Evolutionary conservation across 2,329 filamentous ascomycete genomes (phyloP).

Genomic region (Fusarium sp.): DNA sequence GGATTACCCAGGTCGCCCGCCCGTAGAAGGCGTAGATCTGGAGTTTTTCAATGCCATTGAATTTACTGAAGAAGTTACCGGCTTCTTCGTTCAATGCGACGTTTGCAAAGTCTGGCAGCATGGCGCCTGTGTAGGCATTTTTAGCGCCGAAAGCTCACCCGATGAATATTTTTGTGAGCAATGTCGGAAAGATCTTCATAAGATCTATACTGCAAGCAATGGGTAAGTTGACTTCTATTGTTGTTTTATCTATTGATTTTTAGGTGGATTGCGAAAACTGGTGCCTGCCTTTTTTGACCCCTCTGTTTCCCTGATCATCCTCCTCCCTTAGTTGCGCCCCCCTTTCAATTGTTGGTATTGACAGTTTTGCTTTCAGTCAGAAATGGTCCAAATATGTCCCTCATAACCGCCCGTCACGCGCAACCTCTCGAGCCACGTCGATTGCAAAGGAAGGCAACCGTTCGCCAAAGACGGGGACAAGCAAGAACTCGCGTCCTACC

Average conservation of each 20-base stretch:
- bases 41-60: constrained; percentile 71
- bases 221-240: constrained; percentile 72
- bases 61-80: constrained; percentile 86
- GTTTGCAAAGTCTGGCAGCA: constrained; percentile 99
- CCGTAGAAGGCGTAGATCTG: constrained; percentile 69
- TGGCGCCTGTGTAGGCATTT: constrained; percentile 96
- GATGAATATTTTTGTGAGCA: constrained; percentile 99
- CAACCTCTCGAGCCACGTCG: constrained; percentile 73
- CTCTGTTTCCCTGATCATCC: neutral
- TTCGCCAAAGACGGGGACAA: constrained; percentile 72
- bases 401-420: constrained; percentile 67
- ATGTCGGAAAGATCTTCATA: constrained; percentile 92
- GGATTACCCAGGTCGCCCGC: constrained; percentile 89
- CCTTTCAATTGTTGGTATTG: constrained; percentile 48
- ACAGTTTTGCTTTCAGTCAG: constrained; percentile 62
- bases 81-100: constrained; percentile 98
- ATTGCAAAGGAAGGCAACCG: constrained; percentile 63
- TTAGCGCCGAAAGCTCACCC: constrained; percentile 91
- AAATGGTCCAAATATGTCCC: constrained; percentile 76
- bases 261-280: neutral
- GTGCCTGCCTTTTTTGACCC: neutral
- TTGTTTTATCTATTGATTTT: neutral
- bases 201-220: constrained; percentile 81
- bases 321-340: neutral
- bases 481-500: constrained; percentile 68